Conservation (phyloP, 1,139 yeast species). For the Zygosaccharomyces pseudobailii region DNA sequence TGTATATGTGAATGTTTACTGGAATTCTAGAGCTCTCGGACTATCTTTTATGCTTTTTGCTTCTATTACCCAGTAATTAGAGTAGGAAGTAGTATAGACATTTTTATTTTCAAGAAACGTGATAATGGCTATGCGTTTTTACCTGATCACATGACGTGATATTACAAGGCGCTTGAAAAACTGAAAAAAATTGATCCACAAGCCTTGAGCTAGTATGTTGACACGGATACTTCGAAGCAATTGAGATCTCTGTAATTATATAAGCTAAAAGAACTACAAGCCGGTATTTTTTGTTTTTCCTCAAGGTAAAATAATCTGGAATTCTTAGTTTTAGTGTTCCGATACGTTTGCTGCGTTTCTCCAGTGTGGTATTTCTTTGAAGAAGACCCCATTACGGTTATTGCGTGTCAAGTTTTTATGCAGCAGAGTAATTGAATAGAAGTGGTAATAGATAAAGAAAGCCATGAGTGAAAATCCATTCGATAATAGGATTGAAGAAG, state of each 20-base stretch:
- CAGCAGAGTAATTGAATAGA: background rate
- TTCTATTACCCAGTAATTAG: background rate
- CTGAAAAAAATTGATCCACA: background rate
- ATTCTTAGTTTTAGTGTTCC: background rate
- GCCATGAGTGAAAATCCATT: constrained; percentile 32
- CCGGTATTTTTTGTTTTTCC: background rate
- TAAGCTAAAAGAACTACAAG: background rate
- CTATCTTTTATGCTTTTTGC: background rate
- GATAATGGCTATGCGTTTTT: background rate
- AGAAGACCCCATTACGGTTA: background rate
- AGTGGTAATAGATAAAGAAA: background rate
- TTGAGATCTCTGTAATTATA: background rate
- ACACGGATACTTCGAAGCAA: background rate
- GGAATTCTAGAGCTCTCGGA: background rate
- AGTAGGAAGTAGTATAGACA: background rate
- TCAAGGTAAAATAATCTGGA: background rate
- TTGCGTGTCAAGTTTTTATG: background rate
- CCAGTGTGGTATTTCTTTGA: background rate
- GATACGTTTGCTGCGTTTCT: background rate
- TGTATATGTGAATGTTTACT: background rate
- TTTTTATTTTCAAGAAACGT: background rate
- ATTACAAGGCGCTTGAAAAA: background rate
- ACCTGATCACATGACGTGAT: background rate
- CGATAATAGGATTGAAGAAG: constrained; percentile 20
- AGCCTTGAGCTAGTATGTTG: background rate